Evolutionary conservation across 345 rosid species (phyloP).

Genomic region (Syzygium jambos): DNA sequence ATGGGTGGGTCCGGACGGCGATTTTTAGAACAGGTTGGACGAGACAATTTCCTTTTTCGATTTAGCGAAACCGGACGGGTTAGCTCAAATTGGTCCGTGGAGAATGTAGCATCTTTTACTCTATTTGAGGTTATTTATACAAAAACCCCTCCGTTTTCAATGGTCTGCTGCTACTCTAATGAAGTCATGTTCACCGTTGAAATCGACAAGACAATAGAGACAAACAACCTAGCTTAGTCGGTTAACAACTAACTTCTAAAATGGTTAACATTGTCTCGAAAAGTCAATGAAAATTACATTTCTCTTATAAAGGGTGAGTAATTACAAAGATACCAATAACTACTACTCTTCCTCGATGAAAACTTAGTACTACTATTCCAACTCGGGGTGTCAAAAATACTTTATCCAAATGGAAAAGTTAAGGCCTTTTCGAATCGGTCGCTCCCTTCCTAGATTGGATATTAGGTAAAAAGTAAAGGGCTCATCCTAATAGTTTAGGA

Average conservation of each 20-base stretch:
- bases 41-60: not conserved
- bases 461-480: not conserved
- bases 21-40: accelerated
- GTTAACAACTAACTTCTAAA: not conserved
- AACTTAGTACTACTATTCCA: not conserved
- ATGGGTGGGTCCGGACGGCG: not conserved
- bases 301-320: not conserved
- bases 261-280: not conserved
- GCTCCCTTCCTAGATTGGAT: not conserved
- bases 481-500: not conserved
- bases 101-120: no score
- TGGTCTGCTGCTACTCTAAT: not conserved
- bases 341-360: not conserved
- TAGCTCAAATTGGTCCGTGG: no score
- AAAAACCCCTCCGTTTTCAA: not conserved
- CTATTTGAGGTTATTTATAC: no score
- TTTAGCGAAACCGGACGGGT: not conserved
- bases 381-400: not conserved
- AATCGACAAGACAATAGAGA: not conserved
- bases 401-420: not conserved
- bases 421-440: accelerated
- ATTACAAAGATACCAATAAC: not conserved
- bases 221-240: not conserved
- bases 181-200: not conserved
- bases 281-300: not conserved